Conservation (phyloP, 2,329 filamentous ascomycete genomes). For the Colletotrichum orbiculare region DNA sequence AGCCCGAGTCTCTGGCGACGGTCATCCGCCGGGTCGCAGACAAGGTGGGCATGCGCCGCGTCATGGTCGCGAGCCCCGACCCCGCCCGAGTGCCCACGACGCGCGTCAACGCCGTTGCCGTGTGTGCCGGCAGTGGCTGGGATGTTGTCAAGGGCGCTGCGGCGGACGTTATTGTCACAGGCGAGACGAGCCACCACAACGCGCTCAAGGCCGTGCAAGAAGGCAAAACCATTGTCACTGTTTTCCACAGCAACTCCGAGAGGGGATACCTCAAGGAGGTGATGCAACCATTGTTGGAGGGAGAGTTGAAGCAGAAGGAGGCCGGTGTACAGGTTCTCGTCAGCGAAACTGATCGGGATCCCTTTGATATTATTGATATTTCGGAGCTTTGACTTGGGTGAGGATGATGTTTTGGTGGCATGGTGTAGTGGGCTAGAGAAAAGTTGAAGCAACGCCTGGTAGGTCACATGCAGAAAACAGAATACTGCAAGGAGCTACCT, state of each 20-base stretch:
- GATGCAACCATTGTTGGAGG: constrained; percentile 74
- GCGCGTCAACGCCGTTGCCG: constrained; percentile 76
- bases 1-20: constrained; percentile 51
- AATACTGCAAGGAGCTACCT: background rate
- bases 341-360: constrained; percentile 86
- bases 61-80: constrained; percentile 55
- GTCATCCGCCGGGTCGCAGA: constrained; percentile 69
- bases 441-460: background rate
- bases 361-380: constrained; percentile 80
- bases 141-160: constrained; percentile 76
- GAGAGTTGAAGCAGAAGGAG: constrained; percentile 63
- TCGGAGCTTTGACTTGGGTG: constrained; percentile 44
- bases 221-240: constrained; percentile 82
- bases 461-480: too few relatives aligned
- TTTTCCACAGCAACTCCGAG: constrained; percentile 96
- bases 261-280: constrained; percentile 80
- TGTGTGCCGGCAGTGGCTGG: constrained; percentile 90
- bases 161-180: constrained; percentile 88
- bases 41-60: constrained; percentile 71
- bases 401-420: background rate
- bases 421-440: background rate
- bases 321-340: constrained; percentile 72
- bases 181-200: constrained; percentile 94
- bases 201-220: constrained; percentile 87
- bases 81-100: constrained; percentile 37